phyloP scores from a whole-genome alignment of 257 asterid genomes.

The Leonotis leonurus region DNA sequence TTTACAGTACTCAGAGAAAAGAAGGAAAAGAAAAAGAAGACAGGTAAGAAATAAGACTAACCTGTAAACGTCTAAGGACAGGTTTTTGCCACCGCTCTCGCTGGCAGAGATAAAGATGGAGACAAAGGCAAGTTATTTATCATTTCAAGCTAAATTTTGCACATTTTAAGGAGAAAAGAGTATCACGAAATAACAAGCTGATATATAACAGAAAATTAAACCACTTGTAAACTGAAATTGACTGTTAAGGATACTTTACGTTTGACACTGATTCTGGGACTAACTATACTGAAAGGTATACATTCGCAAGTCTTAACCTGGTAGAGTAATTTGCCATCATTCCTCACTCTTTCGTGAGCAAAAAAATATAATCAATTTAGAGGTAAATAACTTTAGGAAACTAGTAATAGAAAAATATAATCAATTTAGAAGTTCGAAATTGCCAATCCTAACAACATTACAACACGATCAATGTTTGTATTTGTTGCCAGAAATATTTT shows the following conservation, averaged over 20 bases:
- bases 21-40: too few relatives aligned
- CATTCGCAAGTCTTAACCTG: too few relatives aligned
- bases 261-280: too few relatives aligned
- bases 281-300: not conserved
- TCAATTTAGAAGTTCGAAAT: too few relatives aligned
- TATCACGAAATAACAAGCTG: not conserved
- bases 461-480: too few relatives aligned
- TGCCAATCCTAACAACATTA: too few relatives aligned
- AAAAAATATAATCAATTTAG: too few relatives aligned
- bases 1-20: not conserved
- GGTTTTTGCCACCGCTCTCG: conserved; percentile 96
- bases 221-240: not conserved
- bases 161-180: not conserved
- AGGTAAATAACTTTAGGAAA: too few relatives aligned
- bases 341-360: too few relatives aligned
- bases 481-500: too few relatives aligned
- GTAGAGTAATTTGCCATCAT: too few relatives aligned
- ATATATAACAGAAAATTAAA: not conserved
- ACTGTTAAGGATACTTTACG: not conserved
- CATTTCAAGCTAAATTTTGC: not conserved
- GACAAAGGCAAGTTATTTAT: not conserved
- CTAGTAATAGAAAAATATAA: too few relatives aligned
- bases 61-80: conserved; percentile 91
- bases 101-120: conserved; percentile 38
- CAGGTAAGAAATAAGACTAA: conserved; percentile 22